Percentiles rank a stretch among this genome's conserved stretches.
These are phyloP conservation scores for Didymella sp. DNA, from an alignment of 2,329 filamentous ascomycete genomes.

Conservation along the genomic window DNA sequence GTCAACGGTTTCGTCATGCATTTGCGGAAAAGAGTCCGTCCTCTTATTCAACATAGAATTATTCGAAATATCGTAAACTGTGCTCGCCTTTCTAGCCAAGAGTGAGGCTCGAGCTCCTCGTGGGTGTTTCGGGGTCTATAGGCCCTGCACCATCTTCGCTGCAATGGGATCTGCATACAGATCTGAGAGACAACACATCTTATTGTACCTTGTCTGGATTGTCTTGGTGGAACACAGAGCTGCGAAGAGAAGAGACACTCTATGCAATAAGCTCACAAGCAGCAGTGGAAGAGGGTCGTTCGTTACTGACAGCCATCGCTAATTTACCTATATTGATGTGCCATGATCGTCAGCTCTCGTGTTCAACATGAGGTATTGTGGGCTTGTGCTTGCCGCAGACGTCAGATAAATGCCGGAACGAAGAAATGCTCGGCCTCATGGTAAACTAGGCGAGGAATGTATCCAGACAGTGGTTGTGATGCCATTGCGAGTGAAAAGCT, in stretches of 20 bases:
- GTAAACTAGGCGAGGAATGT: conserved; percentile 7
- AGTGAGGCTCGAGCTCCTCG: conserved; percentile 12
- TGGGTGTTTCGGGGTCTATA: conserved; percentile 5
- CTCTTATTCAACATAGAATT: conserved; percentile 2
- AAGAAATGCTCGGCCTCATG: conserved; percentile 2
- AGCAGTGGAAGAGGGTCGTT: not conserved
- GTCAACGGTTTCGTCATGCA: conserved; percentile 10
- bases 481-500: not conserved
- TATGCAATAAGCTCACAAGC: not conserved
- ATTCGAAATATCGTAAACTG: not conserved
- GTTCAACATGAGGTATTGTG: conserved; percentile 8
- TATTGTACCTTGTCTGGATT: not conserved
- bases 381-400: not conserved
- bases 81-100: not conserved
- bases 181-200: not conserved
- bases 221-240: not conserved
- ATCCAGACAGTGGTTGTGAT: not conserved
- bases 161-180: not conserved
- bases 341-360: conserved; percentile 8
- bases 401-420: conserved; percentile 3
- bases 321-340: not conserved
- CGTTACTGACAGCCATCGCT: not conserved
- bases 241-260: not conserved
- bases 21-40: conserved; percentile 7
- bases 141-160: not conserved